Evolutionary conservation across 2,329 filamentous ascomycete genomes (phyloP).

Genomic region (Periglandula ipomoeae): DNA sequence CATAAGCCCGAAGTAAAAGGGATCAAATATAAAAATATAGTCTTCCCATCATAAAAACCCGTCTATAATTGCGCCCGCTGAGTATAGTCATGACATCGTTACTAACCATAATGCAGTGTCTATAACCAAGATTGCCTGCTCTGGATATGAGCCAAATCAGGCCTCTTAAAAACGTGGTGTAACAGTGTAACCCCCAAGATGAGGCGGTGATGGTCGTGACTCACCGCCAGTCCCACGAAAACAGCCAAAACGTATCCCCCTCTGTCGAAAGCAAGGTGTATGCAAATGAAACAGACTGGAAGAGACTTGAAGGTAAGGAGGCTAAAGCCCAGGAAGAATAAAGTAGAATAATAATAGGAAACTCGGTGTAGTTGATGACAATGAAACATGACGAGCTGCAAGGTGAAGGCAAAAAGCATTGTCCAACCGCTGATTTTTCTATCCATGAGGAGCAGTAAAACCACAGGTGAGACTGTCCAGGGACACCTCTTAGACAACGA

Average conservation of each 20-base stretch:
- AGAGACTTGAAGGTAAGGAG: background rate
- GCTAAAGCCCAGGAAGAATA: background rate
- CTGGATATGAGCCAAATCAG: background rate
- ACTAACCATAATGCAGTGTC: background rate
- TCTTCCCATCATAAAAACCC: background rate
- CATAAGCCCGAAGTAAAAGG: background rate
- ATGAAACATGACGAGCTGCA: background rate
- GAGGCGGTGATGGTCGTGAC: background rate
- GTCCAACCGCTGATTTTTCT: too few relatives aligned
- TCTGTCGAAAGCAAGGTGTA: background rate
- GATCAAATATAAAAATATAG: too few relatives aligned
- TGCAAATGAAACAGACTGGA: background rate
- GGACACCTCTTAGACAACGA: background rate
- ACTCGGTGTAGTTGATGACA: background rate
- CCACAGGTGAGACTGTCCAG: background rate
- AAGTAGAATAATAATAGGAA: too few relatives aligned
- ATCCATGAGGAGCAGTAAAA: background rate
- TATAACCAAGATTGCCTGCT: background rate
- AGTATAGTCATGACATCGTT: background rate
- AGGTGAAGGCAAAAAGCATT: too few relatives aligned
- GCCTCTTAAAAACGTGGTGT: background rate
- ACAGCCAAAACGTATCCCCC: conserved; percentile 3
- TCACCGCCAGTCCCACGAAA: too few relatives aligned
- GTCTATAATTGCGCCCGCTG: background rate
- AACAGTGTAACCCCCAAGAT: background rate